Evolutionary conservation across 2,329 filamentous ascomycete species (phyloP).

Genomic region (Fusarium drepaniforme): DNA sequence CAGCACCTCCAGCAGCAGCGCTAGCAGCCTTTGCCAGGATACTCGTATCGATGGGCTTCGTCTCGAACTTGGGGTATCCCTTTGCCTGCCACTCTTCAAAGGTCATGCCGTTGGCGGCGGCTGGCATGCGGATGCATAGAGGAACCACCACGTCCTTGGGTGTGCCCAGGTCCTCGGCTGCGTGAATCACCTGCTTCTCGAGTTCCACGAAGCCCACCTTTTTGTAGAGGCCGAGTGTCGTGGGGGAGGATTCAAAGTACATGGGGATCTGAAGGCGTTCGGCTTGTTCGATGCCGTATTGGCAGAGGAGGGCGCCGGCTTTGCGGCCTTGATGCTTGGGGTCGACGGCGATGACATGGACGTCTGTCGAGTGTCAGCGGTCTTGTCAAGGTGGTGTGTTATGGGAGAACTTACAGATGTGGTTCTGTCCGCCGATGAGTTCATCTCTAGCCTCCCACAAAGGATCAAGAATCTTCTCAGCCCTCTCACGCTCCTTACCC

Average conservation of each 20-base stretch:
- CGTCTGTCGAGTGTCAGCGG: constrained; percentile 42
- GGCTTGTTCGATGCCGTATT: constrained; percentile 55
- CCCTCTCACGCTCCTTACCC: constrained; percentile 56
- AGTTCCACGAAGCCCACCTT: constrained; percentile 59
- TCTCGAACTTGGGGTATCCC: constrained; percentile 36
- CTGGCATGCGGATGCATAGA: constrained; percentile 57
- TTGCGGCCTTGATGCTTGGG: constrained; percentile 58
- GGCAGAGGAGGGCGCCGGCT: constrained; percentile 55
- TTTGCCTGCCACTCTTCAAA: constrained; percentile 51
- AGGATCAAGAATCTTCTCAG: constrained; percentile 56
- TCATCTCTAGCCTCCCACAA: constrained; percentile 57
- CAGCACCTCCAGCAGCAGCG: not conserved
- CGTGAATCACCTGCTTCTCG: constrained; percentile 44
- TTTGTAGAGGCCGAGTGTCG: constrained; percentile 57
- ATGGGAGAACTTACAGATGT: not conserved
- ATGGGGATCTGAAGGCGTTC: constrained; percentile 54
- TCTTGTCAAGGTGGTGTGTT: no score
- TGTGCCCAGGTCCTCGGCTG: constrained; percentile 41
- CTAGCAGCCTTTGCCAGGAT: not conserved
- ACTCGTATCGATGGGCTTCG: not conserved
- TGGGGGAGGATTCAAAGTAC: constrained; percentile 61
- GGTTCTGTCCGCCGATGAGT: constrained; percentile 51
- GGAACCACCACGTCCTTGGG: constrained; percentile 53
- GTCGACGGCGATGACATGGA: constrained; percentile 59
- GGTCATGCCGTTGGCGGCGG: constrained; percentile 46